Evolutionary conservation across 805 yeast genomes (phyloP), one percentile per base, ranked within the genome.

Genomic region (Candida krabiensis): DNA sequence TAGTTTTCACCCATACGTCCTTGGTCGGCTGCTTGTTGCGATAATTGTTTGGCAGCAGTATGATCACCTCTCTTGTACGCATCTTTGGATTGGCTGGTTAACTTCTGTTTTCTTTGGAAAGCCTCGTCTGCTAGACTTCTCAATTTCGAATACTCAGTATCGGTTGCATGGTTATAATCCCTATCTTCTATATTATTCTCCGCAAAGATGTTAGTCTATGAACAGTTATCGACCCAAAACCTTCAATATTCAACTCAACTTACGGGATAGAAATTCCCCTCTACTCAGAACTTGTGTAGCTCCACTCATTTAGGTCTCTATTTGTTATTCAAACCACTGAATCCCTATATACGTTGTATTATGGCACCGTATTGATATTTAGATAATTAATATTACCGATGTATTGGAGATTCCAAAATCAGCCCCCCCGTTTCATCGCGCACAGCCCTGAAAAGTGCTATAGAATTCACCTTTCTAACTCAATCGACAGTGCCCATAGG

Each of bases 21-120:
- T 43, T 78, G 79, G 43, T 71, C 58, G 55, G 86, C 83, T 22
- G 91, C 82, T 55, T 80, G 65, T 25, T 77, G 79, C 35, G 95
- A 83, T 42, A 86, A 67, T 43, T 78, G 77, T 49, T 83, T 81
- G 2, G 98, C 98, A 47, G 63, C 64, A 9, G 70, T 73, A 38
- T 81, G 81, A 55, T 89, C 84, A 3, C 96, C 97, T 2, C 64
- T 53, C 44, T 83, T 70, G 56, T 74, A 91, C 1, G 96, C 96
- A 14, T 64, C 62, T 59, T 90, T 93, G 1, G 96, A 86, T 52
- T 84, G 71, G 31, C 72, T 67, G 1, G 86, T 73, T 22, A 79
- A 69, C 40, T 75, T 63, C 38, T 70, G 69, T 37, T 80, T 70
- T 52, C 77, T 76, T 35, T 71, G 60, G 60, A 71, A 80, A 15